These are phyloP conservation scores for Pseudopithomyces chartarum DNA, from an alignment of 2,329 filamentous ascomycete species.

Conservation along the genomic window DNA sequence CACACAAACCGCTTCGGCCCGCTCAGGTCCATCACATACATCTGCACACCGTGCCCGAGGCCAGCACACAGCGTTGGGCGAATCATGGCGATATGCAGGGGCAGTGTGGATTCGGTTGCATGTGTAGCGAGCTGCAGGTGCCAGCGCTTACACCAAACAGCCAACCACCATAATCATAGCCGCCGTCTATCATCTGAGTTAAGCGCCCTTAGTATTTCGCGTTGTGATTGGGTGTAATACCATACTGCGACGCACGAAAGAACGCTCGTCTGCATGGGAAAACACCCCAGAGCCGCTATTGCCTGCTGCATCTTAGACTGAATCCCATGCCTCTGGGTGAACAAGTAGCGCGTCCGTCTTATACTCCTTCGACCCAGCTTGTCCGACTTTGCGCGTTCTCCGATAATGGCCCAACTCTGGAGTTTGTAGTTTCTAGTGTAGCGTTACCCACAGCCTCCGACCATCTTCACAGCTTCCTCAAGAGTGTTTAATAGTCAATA, in stretches of 20 bases:
- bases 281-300: conserved; percentile 42
- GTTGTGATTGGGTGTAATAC: conserved; percentile 36
- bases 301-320: conserved; percentile 24
- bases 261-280: conserved; percentile 37
- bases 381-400: conserved; percentile 23
- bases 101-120: conserved; percentile 24
- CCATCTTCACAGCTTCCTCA: conserved; percentile 16
- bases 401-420: conserved; percentile 25
- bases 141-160: conserved; percentile 42
- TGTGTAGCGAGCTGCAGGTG: conserved; percentile 33
- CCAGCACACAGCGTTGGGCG: conserved; percentile 31
- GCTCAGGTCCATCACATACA: conserved; percentile 39
- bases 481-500: conserved; percentile 14
- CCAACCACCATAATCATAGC: conserved; percentile 45
- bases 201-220: conserved; percentile 39
- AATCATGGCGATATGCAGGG: conserved; percentile 29
- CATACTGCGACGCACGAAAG: conserved; percentile 31
- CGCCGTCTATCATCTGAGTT: conserved; percentile 34
- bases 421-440: background rate
- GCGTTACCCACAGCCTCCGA: conserved; percentile 6
- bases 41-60: conserved; percentile 33
- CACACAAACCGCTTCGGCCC: conserved; percentile 38
- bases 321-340: conserved; percentile 22
- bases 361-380: conserved; percentile 42
- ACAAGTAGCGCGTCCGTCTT: conserved; percentile 28